Conservation (phyloP, 176 grass and related monocot genomes). For the Bromus sterilis region DNA sequence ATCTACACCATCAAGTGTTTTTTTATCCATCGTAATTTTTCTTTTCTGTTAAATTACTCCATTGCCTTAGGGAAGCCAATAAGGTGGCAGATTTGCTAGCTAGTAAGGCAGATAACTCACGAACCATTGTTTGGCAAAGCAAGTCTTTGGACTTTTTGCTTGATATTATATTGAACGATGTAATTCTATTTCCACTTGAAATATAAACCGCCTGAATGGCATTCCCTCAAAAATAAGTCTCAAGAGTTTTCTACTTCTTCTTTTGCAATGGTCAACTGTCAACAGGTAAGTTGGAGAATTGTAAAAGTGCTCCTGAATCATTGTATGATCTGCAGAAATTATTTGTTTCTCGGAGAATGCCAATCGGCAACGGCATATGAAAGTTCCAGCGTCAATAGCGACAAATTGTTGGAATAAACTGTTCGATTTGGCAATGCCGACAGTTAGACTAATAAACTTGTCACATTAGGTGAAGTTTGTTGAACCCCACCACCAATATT, state of each 20-base stretch:
- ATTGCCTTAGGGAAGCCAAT: no score
- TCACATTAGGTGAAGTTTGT: background rate
- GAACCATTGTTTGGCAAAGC: no score
- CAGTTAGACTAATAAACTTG: background rate
- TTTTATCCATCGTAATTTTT: no score
- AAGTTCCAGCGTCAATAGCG: background rate
- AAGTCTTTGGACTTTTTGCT: no score
- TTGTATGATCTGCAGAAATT: background rate
- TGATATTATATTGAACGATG: no score
- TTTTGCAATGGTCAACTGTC: background rate
- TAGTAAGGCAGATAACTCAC: no score
- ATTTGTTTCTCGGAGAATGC: background rate
- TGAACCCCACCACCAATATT: background rate
- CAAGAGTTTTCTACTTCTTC: background rate
- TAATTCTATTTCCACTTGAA: no score
- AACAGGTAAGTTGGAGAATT: background rate
- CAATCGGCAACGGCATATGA: background rate
- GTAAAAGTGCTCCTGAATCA: background rate
- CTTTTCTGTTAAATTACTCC: no score
- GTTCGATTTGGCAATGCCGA: conserved; percentile 3
- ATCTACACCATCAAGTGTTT: no score
- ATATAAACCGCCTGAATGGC: no score
- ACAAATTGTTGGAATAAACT: background rate
- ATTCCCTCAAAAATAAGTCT: no score
- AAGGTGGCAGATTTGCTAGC: no score